Evolutionary conservation across 495 filamentous ascomycete genomes (phyloP).

Genomic region (Usnea hakonensis): DNA sequence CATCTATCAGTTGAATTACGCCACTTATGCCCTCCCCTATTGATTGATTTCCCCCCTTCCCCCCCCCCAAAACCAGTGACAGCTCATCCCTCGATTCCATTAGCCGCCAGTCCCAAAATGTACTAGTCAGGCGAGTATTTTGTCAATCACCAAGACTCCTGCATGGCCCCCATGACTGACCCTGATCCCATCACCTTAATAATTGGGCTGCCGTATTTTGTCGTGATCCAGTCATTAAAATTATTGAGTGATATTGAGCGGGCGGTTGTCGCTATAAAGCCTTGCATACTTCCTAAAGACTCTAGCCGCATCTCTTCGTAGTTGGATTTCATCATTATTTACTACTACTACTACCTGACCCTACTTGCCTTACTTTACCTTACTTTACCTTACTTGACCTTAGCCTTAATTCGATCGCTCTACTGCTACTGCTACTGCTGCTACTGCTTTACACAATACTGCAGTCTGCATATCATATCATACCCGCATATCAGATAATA

Average conservation of each 20-base stretch:
- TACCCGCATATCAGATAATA: too few relatives aligned
- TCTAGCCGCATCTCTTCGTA: constrained; percentile 13
- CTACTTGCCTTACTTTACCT: neutral
- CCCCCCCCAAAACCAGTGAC: too few relatives aligned
- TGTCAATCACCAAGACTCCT: too few relatives aligned
- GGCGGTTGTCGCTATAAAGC: constrained; percentile 11
- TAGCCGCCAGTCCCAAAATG: constrained; percentile 11
- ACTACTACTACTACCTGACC: too few relatives aligned
- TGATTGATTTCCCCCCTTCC: too few relatives aligned
- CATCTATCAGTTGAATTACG: constrained; percentile 8
- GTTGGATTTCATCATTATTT: neutral
- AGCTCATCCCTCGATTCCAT: neutral
- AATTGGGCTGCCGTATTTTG: too few relatives aligned
- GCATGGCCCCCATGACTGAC: too few relatives aligned
- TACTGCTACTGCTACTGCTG: too few relatives aligned
- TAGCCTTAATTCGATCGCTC: too few relatives aligned
- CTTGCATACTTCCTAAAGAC: constrained; percentile 8
- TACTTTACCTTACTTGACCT: too few relatives aligned
- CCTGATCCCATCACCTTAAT: too few relatives aligned
- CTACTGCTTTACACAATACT: constrained; percentile 6
- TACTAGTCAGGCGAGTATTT: constrained; percentile 8
- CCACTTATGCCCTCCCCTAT: constrained; percentile 2
- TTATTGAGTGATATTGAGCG: neutral
- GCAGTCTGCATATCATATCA: too few relatives aligned
- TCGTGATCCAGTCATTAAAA: neutral